phyloP scores from a whole-genome alignment of 1,284 basidiomycete genomes.

The Tilletia caries region DNA sequence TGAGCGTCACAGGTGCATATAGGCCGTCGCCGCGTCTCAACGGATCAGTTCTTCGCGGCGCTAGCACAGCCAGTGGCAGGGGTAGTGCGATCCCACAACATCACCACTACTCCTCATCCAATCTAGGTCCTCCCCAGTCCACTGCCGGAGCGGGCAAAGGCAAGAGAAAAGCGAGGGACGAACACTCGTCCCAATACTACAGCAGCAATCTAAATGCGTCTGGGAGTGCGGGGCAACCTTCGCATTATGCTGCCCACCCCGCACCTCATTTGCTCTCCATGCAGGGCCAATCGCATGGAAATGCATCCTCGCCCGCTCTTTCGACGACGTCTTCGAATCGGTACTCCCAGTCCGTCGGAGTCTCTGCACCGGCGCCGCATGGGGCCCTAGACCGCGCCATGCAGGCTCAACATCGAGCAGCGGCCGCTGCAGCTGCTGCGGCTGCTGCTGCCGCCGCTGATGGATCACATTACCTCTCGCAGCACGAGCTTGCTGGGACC shows the following conservation, averaged over 20 bases:
- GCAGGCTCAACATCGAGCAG: slow-evolving; percentile 32
- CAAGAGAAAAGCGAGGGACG: neutral
- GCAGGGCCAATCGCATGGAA: neutral
- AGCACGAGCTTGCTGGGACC: slow-evolving; percentile 17
- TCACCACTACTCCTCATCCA: neutral
- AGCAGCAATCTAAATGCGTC: slow-evolving; percentile 15
- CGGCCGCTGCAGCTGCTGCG: slow-evolving; percentile 25
- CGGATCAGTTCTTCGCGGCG: neutral
- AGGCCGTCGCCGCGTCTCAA: slow-evolving; percentile 7
- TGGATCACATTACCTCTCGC: slow-evolving; percentile 13
- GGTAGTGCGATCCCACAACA: slow-evolving; percentile 2
- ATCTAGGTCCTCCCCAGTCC: neutral
- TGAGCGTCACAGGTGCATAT: neutral
- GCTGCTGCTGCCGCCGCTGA: slow-evolving; percentile 18
- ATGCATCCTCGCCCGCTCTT: neutral
- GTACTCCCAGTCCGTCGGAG: neutral
- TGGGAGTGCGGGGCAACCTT: slow-evolving; percentile 28
- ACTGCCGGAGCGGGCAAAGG: neutral
- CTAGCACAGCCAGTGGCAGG: slow-evolving; percentile 6
- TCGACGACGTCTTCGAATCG: neutral
- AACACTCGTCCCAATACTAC: neutral
- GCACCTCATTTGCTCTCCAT: slow-evolving; percentile 20
- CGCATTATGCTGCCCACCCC: slow-evolving; percentile 22
- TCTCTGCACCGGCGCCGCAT: neutral
- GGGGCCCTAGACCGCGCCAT: slow-evolving; percentile 19